Conservation (phyloP, 2,329 filamentous ascomycete genomes). For the Graphilbum fragrans region DNA sequence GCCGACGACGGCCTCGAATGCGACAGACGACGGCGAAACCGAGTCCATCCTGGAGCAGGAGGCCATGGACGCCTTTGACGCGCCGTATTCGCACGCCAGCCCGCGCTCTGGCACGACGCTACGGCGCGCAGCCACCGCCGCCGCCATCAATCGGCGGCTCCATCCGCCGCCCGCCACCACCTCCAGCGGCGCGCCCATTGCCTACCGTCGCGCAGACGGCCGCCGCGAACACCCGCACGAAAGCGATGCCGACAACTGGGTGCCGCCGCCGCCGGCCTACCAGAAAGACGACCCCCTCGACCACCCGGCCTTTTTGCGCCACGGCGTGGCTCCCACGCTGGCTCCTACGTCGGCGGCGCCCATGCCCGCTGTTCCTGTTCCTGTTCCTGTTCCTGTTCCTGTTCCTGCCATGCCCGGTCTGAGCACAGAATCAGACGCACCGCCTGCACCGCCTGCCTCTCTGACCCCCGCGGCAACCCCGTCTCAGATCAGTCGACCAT, state of each 20-base stretch:
- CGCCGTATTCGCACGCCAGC: conserved; percentile 60
- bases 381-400: neutral
- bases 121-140: conserved; percentile 63
- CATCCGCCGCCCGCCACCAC: conserved; percentile 46
- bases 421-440: conserved; percentile 10
- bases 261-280: conserved; percentile 74
- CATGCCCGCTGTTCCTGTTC: neutral
- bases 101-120: conserved; percentile 60
- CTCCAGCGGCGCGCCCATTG: conserved; percentile 37
- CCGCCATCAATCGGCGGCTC: conserved; percentile 57
- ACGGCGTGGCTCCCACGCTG: conserved; percentile 17
- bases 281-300: conserved; percentile 50
- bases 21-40: conserved; percentile 26
- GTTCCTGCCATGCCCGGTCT: neutral
- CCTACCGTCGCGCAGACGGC: conserved; percentile 58
- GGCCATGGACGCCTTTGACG: conserved; percentile 49
- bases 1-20: neutral
- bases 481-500: neutral
- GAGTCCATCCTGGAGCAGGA: conserved; percentile 41
- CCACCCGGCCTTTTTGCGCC: conserved; percentile 42
- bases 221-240: conserved; percentile 67
- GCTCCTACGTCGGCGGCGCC: conserved; percentile 1
- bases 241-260: conserved; percentile 82
- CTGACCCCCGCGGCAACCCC: neutral
- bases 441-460: conserved; percentile 1